Percentiles rank a stretch among this genome's conserved stretches.
phyloP scores from a whole-genome alignment of 345 rosid species.

The Arabis alpina region DNA sequence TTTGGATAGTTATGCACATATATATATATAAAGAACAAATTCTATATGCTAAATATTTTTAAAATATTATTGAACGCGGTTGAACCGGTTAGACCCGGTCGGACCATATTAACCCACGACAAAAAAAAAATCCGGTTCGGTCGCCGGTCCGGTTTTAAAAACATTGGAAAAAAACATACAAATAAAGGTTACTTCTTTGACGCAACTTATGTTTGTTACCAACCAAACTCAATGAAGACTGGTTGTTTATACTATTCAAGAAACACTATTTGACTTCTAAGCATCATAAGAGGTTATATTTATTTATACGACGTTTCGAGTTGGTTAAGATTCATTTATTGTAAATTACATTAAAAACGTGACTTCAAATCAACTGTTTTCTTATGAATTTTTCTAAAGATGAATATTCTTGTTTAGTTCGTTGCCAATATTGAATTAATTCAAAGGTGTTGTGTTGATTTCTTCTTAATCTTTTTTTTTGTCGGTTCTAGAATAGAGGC shows the following conservation, averaged over 20 bases:
- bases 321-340: neutral
- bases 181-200: neutral
- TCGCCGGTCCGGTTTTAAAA: too few relatives aligned
- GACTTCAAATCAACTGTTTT: constrained; percentile 26
- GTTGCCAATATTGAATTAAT: constrained; percentile 37
- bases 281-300: constrained; percentile 20
- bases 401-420: neutral
- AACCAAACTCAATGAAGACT: constrained; percentile 1
- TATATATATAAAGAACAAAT: too few relatives aligned
- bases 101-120: too few relatives aligned
- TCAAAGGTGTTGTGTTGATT: neutral
- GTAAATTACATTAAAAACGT: constrained; percentile 17
- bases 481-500: constrained; percentile 24
- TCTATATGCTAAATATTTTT: too few relatives aligned
- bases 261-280: constrained; percentile 27
- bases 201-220: constrained; percentile 12
- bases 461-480: constrained; percentile 2
- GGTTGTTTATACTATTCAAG: neutral
- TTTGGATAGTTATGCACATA: too few relatives aligned
- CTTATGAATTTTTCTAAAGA: neutral
- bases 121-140: too few relatives aligned
- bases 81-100: too few relatives aligned
- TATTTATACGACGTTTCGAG: constrained; percentile 25
- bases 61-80: too few relatives aligned
- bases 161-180: too few relatives aligned